Evolutionary conservation across 176 grass and related monocot species (phyloP), one percentile per base, ranked within the genome.

Genomic region (Zea mays): DNA sequence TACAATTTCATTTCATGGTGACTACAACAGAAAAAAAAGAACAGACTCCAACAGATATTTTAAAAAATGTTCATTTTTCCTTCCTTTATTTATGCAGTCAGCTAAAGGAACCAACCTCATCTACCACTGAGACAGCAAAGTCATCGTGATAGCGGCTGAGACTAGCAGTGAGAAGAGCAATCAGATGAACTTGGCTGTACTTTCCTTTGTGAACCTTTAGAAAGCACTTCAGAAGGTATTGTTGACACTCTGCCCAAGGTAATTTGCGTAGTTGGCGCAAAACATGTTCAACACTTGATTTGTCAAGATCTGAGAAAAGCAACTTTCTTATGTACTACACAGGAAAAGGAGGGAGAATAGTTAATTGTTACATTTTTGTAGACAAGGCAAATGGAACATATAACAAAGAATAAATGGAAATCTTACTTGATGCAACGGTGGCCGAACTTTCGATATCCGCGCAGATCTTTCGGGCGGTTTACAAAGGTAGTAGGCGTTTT

Each of bases 401-500:
- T 27, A 27, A 27, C 27, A 27, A 27, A 27, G 27, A 27, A 27
- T 27, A 27, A 27, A 27, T 27, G 1, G 27, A 27, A 68, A 84
- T 45, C 86, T 85, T 65, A 99, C 96, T 87, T 99, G 96, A 87
- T 95, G 76, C 34, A 99, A 60, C 86, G 96, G 90, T 64, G 92
- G 88, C 8, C 88, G 96, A 45, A 93, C 67, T 96, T 99, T 99
- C 75, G 92, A 87, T 46, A 92, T 77, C 69, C 90, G 75, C 12
- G 92, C 90, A 78, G 96, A 95, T 85, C 93, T 88, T 81, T 95
- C 92, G 5, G 96, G 96, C 1, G 96, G 96, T 86, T 93, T 99
- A 87, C 96, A 99, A 62, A 99, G 82, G 79, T 99, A 99, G 49
- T 99, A 99, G 27, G 96, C 96, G 71, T 99, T 99, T 82, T 99